A percentile compares a stretch with the other conserved stretches of the same genome.
These are phyloP conservation scores for Quercus cerris DNA, from an alignment of 306 rosid genomes.

Conservation along the genomic window DNA sequence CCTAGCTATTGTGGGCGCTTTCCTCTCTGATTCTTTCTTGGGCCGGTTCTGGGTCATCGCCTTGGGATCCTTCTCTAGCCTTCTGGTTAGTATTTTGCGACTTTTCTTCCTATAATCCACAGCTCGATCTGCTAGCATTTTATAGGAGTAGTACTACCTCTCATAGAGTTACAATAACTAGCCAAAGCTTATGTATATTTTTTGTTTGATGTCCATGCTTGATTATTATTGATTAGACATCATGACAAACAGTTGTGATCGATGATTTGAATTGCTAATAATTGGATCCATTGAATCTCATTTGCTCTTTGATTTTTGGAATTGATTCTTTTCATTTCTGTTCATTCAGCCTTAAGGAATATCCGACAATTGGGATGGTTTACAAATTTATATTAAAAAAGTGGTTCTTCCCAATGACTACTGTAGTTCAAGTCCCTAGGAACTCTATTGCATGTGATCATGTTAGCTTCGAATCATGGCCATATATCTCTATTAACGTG, in stretches of 20 bases:
- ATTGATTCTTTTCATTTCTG: not conserved
- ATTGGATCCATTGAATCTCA: not conserved
- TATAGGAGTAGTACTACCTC: not conserved
- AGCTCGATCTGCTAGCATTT: not conserved
- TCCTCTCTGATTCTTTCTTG: conserved; percentile 45
- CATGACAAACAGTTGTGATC: not conserved
- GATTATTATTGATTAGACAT: not conserved
- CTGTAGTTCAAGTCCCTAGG: not conserved
- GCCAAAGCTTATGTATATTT: not conserved
- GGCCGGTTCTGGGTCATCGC: conserved; percentile 45
- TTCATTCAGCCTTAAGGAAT: not conserved
- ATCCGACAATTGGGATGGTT: not conserved
- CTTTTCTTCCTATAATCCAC: not conserved
- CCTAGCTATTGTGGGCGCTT: conserved; percentile 50
- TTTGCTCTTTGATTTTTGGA: not conserved
- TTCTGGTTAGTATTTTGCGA: conserved; percentile 29
- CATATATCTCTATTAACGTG: not conserved
- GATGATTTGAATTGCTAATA: not conserved
- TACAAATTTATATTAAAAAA: not conserved
- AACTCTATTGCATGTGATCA: not conserved
- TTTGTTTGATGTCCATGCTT: not conserved
- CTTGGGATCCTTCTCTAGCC: conserved; percentile 45
- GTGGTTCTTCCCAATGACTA: not conserved
- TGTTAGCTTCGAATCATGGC: not conserved
- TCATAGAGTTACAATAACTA: not conserved